These are phyloP conservation scores for Dovyalis caffra DNA, from an alignment of 345 rosid genomes.

Conservation along the genomic window DNA sequence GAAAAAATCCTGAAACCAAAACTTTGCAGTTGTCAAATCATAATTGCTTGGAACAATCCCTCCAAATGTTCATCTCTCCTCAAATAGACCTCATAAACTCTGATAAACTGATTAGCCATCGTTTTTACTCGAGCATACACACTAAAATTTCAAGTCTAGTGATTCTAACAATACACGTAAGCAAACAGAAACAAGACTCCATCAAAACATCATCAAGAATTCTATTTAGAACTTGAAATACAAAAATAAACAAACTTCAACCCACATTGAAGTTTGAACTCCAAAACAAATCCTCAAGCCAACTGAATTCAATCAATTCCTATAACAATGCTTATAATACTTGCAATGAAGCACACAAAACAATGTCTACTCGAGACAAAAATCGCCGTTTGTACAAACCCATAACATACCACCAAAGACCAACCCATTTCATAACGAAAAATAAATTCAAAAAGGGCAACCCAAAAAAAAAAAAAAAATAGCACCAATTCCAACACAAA, in stretches of 20 bases:
- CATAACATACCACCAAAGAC: background rate
- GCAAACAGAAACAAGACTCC: background rate
- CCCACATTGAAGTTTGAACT: background rate
- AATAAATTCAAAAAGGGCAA: background rate
- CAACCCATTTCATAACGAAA: background rate
- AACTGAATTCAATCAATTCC: background rate
- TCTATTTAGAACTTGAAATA: background rate
- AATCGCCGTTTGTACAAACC: background rate
- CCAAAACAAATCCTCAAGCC: background rate
- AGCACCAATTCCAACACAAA: background rate
- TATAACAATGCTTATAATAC: background rate
- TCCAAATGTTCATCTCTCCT: background rate
- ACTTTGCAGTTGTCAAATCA: background rate
- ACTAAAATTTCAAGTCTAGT: background rate
- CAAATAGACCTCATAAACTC: background rate
- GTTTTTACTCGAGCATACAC: background rate
- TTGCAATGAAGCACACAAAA: background rate
- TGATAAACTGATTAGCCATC: background rate
- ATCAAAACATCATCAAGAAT: background rate
- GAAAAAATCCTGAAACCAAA: background rate
- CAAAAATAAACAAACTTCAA: background rate
- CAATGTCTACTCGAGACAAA: background rate
- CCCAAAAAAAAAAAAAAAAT: background rate
- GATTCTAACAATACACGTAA: background rate
- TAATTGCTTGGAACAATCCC: background rate